Conservation (phyloP, 1,284 basidiomycete genomes). For the Ustilago bromivora region DNA sequence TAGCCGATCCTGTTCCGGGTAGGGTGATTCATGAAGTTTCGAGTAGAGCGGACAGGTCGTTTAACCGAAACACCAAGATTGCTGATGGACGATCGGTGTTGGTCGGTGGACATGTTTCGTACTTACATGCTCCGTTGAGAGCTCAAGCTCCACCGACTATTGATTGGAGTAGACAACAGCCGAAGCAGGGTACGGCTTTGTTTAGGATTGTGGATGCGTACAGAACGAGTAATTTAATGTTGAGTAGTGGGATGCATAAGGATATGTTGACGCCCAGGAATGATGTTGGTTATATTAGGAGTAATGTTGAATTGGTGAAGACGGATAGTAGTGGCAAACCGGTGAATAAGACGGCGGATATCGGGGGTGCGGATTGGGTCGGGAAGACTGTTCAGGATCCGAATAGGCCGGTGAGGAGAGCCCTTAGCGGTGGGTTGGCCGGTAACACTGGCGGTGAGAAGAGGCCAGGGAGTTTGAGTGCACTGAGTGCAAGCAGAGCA, state of each 20-base stretch:
- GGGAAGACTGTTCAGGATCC: slow-evolving; percentile 37
- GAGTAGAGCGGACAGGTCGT: slow-evolving; percentile 18
- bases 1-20: slow-evolving; percentile 55
- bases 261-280: slow-evolving; percentile 44
- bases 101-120: slow-evolving; percentile 42
- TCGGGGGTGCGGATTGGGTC: slow-evolving; percentile 34
- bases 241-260: slow-evolving; percentile 39
- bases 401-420: slow-evolving; percentile 22
- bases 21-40: slow-evolving; percentile 56
- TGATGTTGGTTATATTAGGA: slow-evolving; percentile 45
- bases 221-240: slow-evolving; percentile 21
- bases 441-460: not conserved
- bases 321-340: slow-evolving; percentile 22
- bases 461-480: not conserved
- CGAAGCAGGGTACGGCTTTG: slow-evolving; percentile 41
- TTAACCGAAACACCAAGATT: slow-evolving; percentile 20
- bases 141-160: slow-evolving; percentile 40
- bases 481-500: not conserved
- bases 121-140: slow-evolving; percentile 40
- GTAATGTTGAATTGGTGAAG: slow-evolving; percentile 41
- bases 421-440: slow-evolving; percentile 4
- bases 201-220: slow-evolving; percentile 51
- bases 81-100: slow-evolving; percentile 41
- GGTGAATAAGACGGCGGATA: not conserved
- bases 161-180: slow-evolving; percentile 45